Conservation (phyloP, 495 filamentous ascomycete species). For the Lepidopterella palustris region DNA sequence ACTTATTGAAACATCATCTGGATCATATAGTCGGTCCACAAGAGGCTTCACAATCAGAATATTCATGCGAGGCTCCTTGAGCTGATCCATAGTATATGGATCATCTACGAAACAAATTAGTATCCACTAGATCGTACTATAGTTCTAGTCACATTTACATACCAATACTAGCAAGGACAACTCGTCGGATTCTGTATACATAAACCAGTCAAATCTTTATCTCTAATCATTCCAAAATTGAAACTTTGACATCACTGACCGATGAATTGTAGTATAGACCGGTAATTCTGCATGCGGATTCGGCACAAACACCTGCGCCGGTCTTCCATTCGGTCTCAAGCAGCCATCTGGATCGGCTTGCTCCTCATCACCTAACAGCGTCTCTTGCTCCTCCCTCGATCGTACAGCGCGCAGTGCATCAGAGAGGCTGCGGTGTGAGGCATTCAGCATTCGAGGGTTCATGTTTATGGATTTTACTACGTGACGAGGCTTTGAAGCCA, state of each 20-base stretch:
- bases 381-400: constrained; percentile 37
- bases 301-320: constrained; percentile 23
- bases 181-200: constrained; percentile 29
- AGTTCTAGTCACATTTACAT: background rate
- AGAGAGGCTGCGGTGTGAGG: constrained; percentile 27
- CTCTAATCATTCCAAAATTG: background rate
- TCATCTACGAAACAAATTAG: constrained; percentile 40
- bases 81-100: constrained; percentile 59
- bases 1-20: constrained; percentile 61
- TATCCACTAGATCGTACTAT: constrained; percentile 6
- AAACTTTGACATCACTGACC: constrained; percentile 8
- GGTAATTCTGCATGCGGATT: constrained; percentile 32
- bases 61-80: constrained; percentile 63
- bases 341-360: constrained; percentile 35
- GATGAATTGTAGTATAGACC: constrained; percentile 36
- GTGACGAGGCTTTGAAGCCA: no score
- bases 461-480: no score
- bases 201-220: background rate
- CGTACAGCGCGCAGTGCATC: constrained; percentile 33
- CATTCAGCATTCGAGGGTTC: no score
- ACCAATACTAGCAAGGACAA: constrained; percentile 32
- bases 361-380: constrained; percentile 33
- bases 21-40: constrained; percentile 62
- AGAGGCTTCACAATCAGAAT: constrained; percentile 61
- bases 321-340: constrained; percentile 17